These are phyloP conservation scores for Metarhizium rileyi DNA, from an alignment of 2,329 filamentous ascomycete species.

Conservation along the genomic window DNA sequence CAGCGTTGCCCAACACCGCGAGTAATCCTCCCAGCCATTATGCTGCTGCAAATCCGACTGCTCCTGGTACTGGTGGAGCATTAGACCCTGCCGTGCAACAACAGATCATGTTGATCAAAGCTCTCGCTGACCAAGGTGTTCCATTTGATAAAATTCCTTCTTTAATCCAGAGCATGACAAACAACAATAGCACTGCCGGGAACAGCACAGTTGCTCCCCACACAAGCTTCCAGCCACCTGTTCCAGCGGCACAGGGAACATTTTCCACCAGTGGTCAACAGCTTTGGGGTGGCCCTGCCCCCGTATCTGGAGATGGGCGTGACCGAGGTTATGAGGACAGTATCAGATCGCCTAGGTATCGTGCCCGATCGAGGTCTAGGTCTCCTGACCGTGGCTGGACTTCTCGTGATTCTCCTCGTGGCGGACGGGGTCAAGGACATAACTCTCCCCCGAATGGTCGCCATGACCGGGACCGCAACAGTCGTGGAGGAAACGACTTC, in stretches of 20 bases:
- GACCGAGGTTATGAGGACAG: constrained; percentile 48
- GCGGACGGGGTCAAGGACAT: constrained; percentile 58
- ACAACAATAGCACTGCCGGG: constrained; percentile 22
- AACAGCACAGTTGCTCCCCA: constrained; percentile 22
- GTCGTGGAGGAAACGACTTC: constrained; percentile 57
- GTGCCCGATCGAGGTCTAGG: constrained; percentile 61
- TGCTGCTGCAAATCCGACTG: constrained; percentile 24
- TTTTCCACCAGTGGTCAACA: constrained; percentile 26
- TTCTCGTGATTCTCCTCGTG: constrained; percentile 53
- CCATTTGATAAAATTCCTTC: constrained; percentile 66
- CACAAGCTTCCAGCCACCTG: constrained; percentile 27
- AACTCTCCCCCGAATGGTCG: constrained; percentile 40
- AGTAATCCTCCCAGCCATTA: constrained; percentile 16
- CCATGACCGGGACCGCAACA: constrained; percentile 40
- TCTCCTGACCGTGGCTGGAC: constrained; percentile 71
- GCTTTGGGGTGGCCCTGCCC: constrained; percentile 20
- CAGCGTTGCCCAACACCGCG: constrained; percentile 16
- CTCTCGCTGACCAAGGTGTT: constrained; percentile 65
- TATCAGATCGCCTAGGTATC: constrained; percentile 51
- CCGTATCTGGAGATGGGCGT: constrained; percentile 36
- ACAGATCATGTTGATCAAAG: constrained; percentile 65
- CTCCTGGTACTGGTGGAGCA: constrained; percentile 24
- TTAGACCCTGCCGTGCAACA: constrained; percentile 52
- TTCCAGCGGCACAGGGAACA: constrained; percentile 31
- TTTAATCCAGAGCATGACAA: constrained; percentile 44